Percentiles rank a stretch among this genome's conserved stretches.
phyloP scores from a whole-genome alignment of 2,329 filamentous ascomycete species.

The Xylariaceae sp. region DNA sequence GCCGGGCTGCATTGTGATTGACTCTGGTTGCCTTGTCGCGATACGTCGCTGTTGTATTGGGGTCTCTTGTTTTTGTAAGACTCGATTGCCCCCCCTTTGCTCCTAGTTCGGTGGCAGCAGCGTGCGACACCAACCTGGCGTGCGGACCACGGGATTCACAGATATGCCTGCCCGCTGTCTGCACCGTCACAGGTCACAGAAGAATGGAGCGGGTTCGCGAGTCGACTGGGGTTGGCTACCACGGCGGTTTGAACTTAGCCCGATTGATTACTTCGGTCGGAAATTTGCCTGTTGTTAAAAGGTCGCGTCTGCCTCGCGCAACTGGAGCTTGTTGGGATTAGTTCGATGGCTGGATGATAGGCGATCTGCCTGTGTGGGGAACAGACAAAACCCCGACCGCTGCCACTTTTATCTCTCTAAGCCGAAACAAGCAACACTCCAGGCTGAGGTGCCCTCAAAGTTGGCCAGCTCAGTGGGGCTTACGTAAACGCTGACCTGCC shows the following conservation, averaged over 20 bases:
- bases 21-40: constrained; percentile 7
- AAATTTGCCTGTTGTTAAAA: constrained; percentile 13
- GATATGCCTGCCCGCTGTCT: too few relatives aligned
- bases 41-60: constrained; percentile 3
- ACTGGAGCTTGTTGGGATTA: constrained; percentile 10
- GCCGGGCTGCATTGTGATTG: constrained; percentile 49
- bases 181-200: too few relatives aligned
- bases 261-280: constrained; percentile 5
- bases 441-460: too few relatives aligned
- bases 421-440: too few relatives aligned
- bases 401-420: too few relatives aligned
- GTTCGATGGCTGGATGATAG: constrained; percentile 10
- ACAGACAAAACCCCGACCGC: too few relatives aligned
- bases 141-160: too few relatives aligned
- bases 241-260: too few relatives aligned
- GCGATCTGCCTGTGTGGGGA: background rate
- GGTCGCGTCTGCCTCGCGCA: constrained; percentile 9
- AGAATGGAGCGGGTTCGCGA: too few relatives aligned
- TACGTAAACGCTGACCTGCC: too few relatives aligned
- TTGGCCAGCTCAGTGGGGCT: too few relatives aligned
- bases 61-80: constrained; percentile 15
- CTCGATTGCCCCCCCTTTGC: constrained; percentile 9
- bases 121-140: background rate
- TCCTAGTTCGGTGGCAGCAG: background rate
- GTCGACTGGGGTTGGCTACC: too few relatives aligned